Percentiles rank a stretch among this genome's conserved stretches.
These are phyloP conservation scores for Biscogniauxia mediterranea DNA, from an alignment of 2,329 filamentous ascomycete species.

Conservation along the genomic window DNA sequence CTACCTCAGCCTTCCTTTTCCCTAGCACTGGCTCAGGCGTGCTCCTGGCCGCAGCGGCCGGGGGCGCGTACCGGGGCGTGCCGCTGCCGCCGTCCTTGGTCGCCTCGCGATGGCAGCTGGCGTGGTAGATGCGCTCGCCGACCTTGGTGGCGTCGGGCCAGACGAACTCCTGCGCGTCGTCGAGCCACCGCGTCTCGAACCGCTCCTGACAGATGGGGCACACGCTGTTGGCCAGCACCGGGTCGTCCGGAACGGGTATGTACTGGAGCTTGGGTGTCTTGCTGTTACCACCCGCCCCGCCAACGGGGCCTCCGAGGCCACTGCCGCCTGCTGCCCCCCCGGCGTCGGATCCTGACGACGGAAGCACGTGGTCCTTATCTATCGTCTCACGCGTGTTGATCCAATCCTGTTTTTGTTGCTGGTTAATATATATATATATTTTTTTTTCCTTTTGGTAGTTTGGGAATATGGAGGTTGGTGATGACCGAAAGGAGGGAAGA, in stretches of 20 bases:
- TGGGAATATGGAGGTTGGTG: too few species aligned
- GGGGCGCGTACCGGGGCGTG: constrained; percentile 28
- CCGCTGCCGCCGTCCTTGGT: constrained; percentile 59
- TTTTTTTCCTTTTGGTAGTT: too few species aligned
- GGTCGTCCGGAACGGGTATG: constrained; percentile 80
- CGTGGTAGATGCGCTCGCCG: constrained; percentile 80
- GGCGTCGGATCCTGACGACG: constrained; percentile 36
- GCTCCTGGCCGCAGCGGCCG: constrained; percentile 32
- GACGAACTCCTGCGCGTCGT: constrained; percentile 93
- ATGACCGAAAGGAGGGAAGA: constrained; percentile 4
- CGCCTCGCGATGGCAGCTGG: constrained; percentile 82
- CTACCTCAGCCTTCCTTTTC: constrained; percentile 72
- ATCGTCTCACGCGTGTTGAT: constrained; percentile 78
- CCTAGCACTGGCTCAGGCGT: constrained; percentile 67
- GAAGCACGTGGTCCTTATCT: constrained; percentile 56
- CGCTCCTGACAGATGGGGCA: constrained; percentile 96
- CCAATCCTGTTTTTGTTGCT: constrained; percentile 66
- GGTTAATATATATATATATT: too few species aligned
- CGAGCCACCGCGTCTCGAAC: constrained; percentile 89
- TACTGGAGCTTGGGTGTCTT: constrained; percentile 63
- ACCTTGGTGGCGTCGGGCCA: constrained; percentile 87
- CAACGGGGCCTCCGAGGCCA: constrained; percentile 16
- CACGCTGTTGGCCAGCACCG: constrained; percentile 68
- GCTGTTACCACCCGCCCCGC: constrained; percentile 23
- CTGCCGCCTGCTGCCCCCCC: constrained; percentile 35